A percentile compares a stretch with the other conserved stretches of the same genome.
Conservation (phyloP, 2,329 filamentous ascomycete genomes). For the Phialemonium atrogriseum region DNA sequence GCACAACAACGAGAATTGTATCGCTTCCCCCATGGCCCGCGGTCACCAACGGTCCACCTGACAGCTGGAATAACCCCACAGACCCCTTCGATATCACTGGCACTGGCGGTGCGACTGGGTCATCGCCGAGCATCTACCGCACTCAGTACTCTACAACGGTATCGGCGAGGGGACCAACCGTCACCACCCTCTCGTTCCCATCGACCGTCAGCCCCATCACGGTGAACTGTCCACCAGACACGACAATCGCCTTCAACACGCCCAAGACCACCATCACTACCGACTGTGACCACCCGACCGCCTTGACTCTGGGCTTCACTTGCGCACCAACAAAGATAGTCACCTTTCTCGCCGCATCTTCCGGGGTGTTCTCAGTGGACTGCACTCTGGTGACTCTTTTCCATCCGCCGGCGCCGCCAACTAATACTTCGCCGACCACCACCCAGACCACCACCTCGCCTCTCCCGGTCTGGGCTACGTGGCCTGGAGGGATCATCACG, state of each 20-base stretch:
- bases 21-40: slow-evolving; percentile 13
- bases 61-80: no score
- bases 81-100: no score
- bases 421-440: no score
- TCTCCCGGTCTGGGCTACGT: not conserved
- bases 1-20: slow-evolving; percentile 8
- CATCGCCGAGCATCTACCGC: no score
- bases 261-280: not conserved
- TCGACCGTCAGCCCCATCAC: not conserved
- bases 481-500: not conserved
- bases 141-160: no score
- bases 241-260: not conserved
- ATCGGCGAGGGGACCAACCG: not conserved
- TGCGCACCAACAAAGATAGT: not conserved
- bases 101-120: no score
- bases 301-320: not conserved
- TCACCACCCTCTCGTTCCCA: not conserved
- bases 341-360: not conserved
- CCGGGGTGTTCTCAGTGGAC: not conserved
- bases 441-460: not conserved
- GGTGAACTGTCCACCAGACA: not conserved
- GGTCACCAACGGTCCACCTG: slow-evolving; percentile 7
- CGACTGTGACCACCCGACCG: not conserved
- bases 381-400: not conserved
- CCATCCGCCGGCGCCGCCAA: no score